These are phyloP conservation scores for Penicillium coffeae DNA, from an alignment of 495 filamentous ascomycete genomes.

Conservation along the genomic window DNA sequence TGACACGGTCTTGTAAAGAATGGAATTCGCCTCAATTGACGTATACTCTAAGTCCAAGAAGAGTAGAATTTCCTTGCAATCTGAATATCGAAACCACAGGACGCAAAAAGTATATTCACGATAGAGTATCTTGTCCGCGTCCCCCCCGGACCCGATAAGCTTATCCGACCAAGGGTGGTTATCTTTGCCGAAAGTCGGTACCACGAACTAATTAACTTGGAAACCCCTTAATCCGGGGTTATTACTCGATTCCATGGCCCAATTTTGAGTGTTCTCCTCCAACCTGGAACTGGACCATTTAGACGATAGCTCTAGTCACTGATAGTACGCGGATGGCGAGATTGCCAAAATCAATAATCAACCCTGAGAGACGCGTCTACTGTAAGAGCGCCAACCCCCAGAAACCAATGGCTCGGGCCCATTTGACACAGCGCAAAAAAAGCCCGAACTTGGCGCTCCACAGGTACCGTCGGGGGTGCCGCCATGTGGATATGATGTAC, in stretches of 20 bases:
- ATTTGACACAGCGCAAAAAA: not conserved
- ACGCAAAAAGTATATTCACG: not conserved
- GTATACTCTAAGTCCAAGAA: too few species aligned
- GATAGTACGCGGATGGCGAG: not conserved
- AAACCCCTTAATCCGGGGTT: not conserved
- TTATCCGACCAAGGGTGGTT: not conserved
- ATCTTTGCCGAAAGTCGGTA: not conserved
- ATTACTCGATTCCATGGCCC: too few species aligned
- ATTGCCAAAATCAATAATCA: not conserved
- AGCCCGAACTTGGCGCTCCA: not conserved
- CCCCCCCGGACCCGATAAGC: not conserved
- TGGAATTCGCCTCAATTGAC: too few species aligned
- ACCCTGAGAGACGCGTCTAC: not conserved
- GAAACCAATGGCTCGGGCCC: not conserved
- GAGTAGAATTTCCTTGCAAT: too few species aligned
- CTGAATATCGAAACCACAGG: not conserved
- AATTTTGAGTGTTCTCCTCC: too few species aligned
- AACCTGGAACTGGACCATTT: too few species aligned
- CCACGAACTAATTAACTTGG: not conserved
- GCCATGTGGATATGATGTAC: not conserved
- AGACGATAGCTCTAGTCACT: not conserved
- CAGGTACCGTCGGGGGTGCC: not conserved
- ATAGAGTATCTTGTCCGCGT: too few species aligned
- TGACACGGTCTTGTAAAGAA: too few species aligned
- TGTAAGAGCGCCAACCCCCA: not conserved